Evolutionary conservation across 2,329 filamentous ascomycete genomes (phyloP), one percentile per base, ranked within the genome.

Genomic region (Cercospora sp.): DNA sequence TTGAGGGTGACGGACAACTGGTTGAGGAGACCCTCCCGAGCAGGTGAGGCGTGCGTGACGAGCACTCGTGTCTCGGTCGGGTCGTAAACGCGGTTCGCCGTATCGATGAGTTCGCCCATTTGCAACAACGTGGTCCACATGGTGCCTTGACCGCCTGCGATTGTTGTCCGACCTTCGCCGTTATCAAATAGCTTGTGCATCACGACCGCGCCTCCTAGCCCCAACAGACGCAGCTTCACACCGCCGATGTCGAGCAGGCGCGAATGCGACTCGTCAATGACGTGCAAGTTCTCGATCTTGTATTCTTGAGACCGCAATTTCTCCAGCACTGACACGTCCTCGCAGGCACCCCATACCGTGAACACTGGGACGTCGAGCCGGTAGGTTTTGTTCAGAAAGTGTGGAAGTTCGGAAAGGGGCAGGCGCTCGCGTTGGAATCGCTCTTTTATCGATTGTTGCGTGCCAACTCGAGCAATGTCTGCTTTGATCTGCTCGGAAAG

Each of bases 171-270:
- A 69, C 95, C 95, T 78, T 99, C 95, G 64, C 95, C 95, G 74
- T 99, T 99, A 80, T 99, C 95, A 77, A 99, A 99, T 18, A 99
- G 88, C 86, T 99, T 99, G 86, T 99, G 95, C 93, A 99, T 99
- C 68, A 99, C 95, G 5, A 99, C 94, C 6, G 95, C 95, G 75
- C 95, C 95, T 72, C 95, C 95, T 36, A 99, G 86, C 70, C 95
- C 95, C 31, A 99, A 88, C 60, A 99, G 87, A 76, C 95, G 91
- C 72, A 99, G 88, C 86, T 98, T 98, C 65, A 99, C 93, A 66
- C 95, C 95, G 66, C 94, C 95, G 69, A 98, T 86, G 82, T 99
- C 95, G 67, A 99, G 86, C 74, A 99, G 85, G 85, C 97, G 92
- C 42, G 95, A 98, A 79, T 94, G 94, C 63, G 95, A 94, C 84